Evolutionary conservation across 164 flowering plant genomes (phyloP).

Genomic region (Paratinospora sagittata): DNA sequence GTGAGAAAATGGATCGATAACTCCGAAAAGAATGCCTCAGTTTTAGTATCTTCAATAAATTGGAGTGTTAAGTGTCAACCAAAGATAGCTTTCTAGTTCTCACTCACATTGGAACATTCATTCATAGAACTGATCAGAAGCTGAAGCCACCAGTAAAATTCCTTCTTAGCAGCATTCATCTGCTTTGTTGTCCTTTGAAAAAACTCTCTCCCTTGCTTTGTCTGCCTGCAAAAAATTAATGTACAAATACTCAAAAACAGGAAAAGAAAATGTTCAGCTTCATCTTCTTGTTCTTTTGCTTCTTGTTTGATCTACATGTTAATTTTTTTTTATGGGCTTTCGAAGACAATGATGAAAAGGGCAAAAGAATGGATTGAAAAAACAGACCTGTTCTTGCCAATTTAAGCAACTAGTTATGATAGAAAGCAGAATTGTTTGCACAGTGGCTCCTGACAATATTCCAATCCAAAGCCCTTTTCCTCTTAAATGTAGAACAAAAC

Average conservation of each 20-base stretch:
- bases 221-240: not conserved
- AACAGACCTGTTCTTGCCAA: slow-evolving; percentile 59
- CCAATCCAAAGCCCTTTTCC: slow-evolving; percentile 86
- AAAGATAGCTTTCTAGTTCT: too few species aligned
- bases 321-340: not conserved
- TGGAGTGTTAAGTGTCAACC: too few species aligned
- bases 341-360: not conserved
- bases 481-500: slow-evolving; percentile 36
- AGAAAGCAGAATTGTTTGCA: slow-evolving; percentile 41
- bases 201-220: not conserved
- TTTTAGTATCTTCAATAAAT: too few species aligned
- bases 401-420: slow-evolving; percentile 45
- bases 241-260: not conserved
- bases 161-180: not conserved
- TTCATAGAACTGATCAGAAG: not conserved
- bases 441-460: slow-evolving; percentile 37
- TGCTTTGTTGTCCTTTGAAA: not conserved
- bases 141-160: not conserved
- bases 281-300: not conserved
- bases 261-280: too few species aligned
- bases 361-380: not conserved
- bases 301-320: not conserved
- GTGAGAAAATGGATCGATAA: too few species aligned
- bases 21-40: too few species aligned
- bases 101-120: not conserved